Evolutionary conservation across 2,329 filamentous ascomycete species (phyloP).

Genomic region (Neofusicoccum parvum): DNA sequence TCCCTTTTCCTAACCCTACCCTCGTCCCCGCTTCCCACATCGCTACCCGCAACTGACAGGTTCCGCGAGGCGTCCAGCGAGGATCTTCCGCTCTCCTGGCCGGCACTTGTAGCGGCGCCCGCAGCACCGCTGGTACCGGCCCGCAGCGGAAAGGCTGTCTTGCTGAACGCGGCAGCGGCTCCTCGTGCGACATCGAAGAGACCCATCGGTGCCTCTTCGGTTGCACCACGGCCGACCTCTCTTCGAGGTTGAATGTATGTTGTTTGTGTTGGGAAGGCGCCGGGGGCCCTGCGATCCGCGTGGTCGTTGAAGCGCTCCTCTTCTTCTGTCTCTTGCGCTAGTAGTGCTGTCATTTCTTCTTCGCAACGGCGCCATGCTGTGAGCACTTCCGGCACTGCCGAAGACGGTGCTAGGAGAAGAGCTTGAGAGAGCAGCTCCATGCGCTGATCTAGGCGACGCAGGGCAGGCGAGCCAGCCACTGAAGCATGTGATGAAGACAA

Average conservation of each 20-base stretch:
- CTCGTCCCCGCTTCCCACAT: conserved; percentile 34
- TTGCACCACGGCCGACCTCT: conserved; percentile 45
- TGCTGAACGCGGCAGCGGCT: conserved; percentile 51
- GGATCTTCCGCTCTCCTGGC: conserved; percentile 17
- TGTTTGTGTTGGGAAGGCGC: conserved; percentile 44
- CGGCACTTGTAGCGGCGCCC: background rate
- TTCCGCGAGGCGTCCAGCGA: background rate
- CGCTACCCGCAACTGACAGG: conserved; percentile 37
- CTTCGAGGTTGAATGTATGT: conserved; percentile 40
- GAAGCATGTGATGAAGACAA: conserved; percentile 39
- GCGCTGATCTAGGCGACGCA: conserved; percentile 76
- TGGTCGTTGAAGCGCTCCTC: conserved; percentile 72
- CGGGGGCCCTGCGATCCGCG: conserved; percentile 59
- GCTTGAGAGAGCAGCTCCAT: conserved; percentile 79
- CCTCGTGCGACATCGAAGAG: conserved; percentile 56
- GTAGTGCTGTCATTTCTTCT: conserved; percentile 69
- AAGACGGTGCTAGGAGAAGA: conserved; percentile 70
- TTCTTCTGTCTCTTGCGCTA: conserved; percentile 66
- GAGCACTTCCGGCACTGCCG: conserved; percentile 73
- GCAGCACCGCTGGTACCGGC: conserved; percentile 27
- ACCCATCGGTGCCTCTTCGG: conserved; percentile 55
- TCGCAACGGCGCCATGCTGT: conserved; percentile 76
- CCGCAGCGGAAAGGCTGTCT: conserved; percentile 50
- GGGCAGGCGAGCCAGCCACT: conserved; percentile 44
- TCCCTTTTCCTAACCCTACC: conserved; percentile 68